These are phyloP conservation scores for Podospora australis DNA, from an alignment of 495 filamentous ascomycete species.

Conservation along the genomic window DNA sequence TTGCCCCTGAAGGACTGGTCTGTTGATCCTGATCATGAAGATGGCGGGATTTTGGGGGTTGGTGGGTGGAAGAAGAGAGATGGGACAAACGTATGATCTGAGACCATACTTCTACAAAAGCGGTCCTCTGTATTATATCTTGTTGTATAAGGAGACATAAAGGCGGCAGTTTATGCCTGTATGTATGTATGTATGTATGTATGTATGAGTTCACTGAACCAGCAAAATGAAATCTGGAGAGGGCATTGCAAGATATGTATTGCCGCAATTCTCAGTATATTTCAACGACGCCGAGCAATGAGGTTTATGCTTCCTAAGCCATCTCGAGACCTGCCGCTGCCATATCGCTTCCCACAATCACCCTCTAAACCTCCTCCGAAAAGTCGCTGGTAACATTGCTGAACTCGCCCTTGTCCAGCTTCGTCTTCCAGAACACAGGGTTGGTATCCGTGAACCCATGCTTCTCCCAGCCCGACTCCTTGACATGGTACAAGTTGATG, in stretches of 20 bases:
- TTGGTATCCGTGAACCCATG: slow-evolving; percentile 94
- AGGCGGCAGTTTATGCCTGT: no score
- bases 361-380: slow-evolving; percentile 27
- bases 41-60: slow-evolving; percentile 44
- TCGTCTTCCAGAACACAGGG: slow-evolving; percentile 98
- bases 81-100: no score
- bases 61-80: slow-evolving; percentile 25
- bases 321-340: not conserved
- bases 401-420: slow-evolving; percentile 96
- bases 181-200: no score
- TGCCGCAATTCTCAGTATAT: no score
- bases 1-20: slow-evolving; percentile 67
- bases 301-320: not conserved
- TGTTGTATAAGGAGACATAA: no score
- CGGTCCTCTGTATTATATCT: no score
- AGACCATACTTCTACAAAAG: no score
- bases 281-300: no score
- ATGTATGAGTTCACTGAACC: no score
- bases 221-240: no score
- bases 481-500: slow-evolving; percentile 98
- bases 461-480: slow-evolving; percentile 97
- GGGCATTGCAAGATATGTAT: no score
- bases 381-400: slow-evolving; percentile 88
- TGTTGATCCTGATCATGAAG: slow-evolving; percentile 55
- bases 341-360: not conserved